These are phyloP conservation scores for Macadamia integrifolia DNA, from an alignment of 164 flowering plant genomes.

Conservation along the genomic window DNA sequence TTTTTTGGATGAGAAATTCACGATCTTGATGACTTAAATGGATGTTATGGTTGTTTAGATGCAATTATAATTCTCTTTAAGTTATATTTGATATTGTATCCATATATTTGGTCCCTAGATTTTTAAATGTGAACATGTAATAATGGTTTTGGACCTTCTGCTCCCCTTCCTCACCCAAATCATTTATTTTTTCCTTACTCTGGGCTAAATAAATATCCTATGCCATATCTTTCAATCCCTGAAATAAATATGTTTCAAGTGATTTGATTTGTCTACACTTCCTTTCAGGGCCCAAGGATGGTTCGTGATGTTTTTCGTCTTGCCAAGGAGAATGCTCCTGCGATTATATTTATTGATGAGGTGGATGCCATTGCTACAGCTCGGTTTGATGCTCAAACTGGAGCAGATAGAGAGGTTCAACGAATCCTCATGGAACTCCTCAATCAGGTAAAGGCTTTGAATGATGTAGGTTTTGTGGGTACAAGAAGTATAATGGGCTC, in stretches of 20 bases:
- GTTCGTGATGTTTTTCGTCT: constrained; percentile 98
- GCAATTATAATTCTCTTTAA: too few species aligned
- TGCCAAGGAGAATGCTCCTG: constrained; percentile 97
- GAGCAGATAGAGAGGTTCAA: constrained; percentile 99
- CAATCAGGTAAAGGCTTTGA: constrained; percentile 58
- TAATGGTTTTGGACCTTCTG: background rate
- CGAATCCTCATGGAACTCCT: constrained; percentile 93
- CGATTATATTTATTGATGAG: constrained; percentile 95
- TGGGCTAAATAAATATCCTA: too few species aligned
- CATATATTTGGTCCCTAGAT: too few species aligned
- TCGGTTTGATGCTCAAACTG: constrained; percentile 98
- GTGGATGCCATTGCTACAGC: constrained; percentile 99
- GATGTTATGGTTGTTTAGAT: too few species aligned
- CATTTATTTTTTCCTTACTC: too few species aligned
- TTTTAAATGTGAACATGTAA: too few species aligned
- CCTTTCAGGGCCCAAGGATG: constrained; percentile 87
- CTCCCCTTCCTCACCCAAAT: too few species aligned
- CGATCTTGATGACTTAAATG: too few species aligned
- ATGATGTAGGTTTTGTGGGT: background rate
- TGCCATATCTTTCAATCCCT: too few species aligned
- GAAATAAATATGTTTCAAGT: too few species aligned
- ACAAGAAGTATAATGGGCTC: background rate
- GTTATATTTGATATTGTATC: too few species aligned
- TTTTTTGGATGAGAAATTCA: too few species aligned
- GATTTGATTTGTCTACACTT: background rate